These are phyloP conservation scores for Scutellaria baicalensis DNA, from an alignment of 257 asterid genomes.

Conservation along the genomic window DNA sequence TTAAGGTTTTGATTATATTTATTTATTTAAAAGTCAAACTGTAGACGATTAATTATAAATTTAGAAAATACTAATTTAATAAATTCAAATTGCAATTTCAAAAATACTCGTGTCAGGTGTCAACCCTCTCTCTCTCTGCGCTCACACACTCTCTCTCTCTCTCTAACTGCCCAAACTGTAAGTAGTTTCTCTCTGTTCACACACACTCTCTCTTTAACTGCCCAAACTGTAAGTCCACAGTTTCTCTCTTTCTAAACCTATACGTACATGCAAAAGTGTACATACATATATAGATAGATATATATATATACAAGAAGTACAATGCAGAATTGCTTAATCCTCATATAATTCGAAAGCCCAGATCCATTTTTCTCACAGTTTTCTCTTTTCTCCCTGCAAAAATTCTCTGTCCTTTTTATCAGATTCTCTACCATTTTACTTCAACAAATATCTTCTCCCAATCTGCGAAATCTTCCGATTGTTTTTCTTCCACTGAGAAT, in stretches of 20 bases:
- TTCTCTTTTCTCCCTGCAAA: not conserved
- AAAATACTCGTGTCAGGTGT: no score
- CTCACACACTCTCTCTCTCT: not conserved
- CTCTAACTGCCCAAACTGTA: no score
- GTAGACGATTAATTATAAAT: not conserved
- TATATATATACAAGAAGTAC: no score
- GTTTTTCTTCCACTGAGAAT: not conserved
- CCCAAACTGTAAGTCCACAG: constrained; percentile 14
- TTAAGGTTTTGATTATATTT: not conserved
- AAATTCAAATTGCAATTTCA: not conserved
- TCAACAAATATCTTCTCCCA: not conserved
- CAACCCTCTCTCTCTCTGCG: no score
- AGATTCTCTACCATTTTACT: not conserved
- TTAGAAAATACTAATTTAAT: not conserved
- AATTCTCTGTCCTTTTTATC: not conserved
- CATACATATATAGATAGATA: no score
- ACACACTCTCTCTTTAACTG: not conserved
- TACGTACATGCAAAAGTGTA: constrained; percentile 3
- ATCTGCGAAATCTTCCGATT: not conserved
- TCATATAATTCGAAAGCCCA: not conserved
- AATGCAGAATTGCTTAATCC: constrained; percentile 1
- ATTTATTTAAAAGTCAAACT: constrained; percentile 14
- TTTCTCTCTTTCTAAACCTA: constrained; percentile 16
- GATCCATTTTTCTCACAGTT: constrained; percentile 11
- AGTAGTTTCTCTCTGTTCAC: no score